Conservation (phyloP, 176 grass and related monocot species). For the Tuctoria greenei region DNA sequence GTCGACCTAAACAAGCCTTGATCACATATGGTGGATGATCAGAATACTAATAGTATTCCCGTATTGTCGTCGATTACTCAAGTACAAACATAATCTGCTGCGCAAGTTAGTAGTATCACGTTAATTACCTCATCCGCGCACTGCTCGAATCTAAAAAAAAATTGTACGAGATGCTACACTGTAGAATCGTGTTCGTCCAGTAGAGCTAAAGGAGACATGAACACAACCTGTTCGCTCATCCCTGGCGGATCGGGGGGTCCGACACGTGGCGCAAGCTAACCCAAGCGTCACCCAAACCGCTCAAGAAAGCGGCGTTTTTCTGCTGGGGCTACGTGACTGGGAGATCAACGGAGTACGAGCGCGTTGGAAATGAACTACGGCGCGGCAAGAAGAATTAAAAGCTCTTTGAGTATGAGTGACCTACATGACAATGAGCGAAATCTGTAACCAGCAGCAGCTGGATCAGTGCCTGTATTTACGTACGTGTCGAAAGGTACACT, state of each 20-base stretch:
- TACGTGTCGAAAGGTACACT: too few relatives aligned
- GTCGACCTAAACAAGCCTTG: too few relatives aligned
- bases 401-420: too few relatives aligned
- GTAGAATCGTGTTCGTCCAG: slow-evolving; percentile 36
- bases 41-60: not conserved
- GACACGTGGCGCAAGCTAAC: slow-evolving; percentile 19
- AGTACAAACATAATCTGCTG: not conserved
- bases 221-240: not conserved
- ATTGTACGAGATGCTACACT: slow-evolving; percentile 2
- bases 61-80: not conserved
- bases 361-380: too few relatives aligned
- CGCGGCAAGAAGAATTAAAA: too few relatives aligned
- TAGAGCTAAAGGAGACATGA: slow-evolving; percentile 35
- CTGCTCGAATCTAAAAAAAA: not conserved
- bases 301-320: not conserved
- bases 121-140: not conserved
- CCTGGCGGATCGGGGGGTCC: not conserved
- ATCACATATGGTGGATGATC: not conserved
- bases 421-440: too few relatives aligned
- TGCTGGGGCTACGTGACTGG: not conserved
- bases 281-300: slow-evolving; percentile 20
- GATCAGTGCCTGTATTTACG: too few relatives aligned
- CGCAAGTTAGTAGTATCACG: not conserved
- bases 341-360: too few relatives aligned
- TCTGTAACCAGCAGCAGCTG: too few relatives aligned